Evolutionary conservation across 352 stramenopile genomes (phyloP), one percentile per base, ranked within the genome.

Genomic region (Phytophthora niederhauseri): DNA sequence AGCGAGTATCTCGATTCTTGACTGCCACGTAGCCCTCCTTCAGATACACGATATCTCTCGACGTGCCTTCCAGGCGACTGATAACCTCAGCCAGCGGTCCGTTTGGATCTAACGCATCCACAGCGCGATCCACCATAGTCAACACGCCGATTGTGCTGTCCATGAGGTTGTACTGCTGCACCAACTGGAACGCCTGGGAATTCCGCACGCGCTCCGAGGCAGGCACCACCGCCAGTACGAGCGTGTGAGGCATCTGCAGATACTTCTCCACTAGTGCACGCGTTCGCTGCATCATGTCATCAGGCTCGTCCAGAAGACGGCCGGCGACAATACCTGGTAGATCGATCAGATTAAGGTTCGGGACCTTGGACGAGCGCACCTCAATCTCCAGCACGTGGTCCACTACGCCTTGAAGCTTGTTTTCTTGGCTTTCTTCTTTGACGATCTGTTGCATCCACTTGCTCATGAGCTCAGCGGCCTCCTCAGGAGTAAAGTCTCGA

Each of bases 371-470:
- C 12, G 79, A 81, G 8, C 59, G 57, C 9, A 87, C 69, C 46
- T 80, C 56, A 50, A 87, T 75, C 52, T 81, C 74, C 31, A 85
- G 51, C 19, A 83, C 73, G 38, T 82, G 75, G 2, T 83, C 67
- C 24, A 80, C 66, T 4, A 85, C 66, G 24, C 76, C 72, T 14
- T 61, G 54, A 0, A 51, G 34, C 11, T 60, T 64, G 1, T 58
- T 50, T 14, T 68, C 59, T 41, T 75, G 46, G 6, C 36, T 45
- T 52, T 77, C 53, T 4, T 66, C 52, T 8, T 55, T 41, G 17
- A 78, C 36, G 38, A 84, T 78, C 20, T 77, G 63, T 26, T 82
- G 28, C 75, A 87, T 85, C 76, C 70, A 80, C n/a, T 73, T 28
- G 1, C 58, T 52, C 66, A 85, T 76, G 5, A 57, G 54, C 19